A percentile compares a stretch with the other conserved stretches of the same genome.
Conservation (phyloP, 768 basidiomycete species). For the Pulveroboletus frians region DNA sequence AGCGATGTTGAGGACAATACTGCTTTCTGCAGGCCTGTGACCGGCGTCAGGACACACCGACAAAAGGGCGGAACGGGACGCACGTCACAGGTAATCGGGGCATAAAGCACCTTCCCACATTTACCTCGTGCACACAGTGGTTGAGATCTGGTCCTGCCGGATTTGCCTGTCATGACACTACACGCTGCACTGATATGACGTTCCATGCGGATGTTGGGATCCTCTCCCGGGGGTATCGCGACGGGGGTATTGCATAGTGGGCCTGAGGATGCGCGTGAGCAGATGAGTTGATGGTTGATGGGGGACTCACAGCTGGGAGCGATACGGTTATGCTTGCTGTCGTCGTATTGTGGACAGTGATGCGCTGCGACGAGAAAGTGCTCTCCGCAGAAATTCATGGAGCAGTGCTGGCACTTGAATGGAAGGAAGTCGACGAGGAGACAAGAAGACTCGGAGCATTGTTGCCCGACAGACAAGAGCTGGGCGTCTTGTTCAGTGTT, state of each 20-base stretch:
- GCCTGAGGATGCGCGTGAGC: constrained; percentile 36
- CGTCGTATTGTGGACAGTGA: constrained; percentile 65
- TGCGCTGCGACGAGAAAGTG: constrained; percentile 72
- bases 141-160: constrained; percentile 40
- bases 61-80: constrained; percentile 27
- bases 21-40: constrained; percentile 62
- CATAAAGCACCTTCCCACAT: constrained; percentile 71
- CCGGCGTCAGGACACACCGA: not conserved
- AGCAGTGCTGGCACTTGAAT: constrained; percentile 81
- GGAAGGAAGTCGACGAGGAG: constrained; percentile 78
- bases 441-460: constrained; percentile 66
- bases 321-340: constrained; percentile 63
- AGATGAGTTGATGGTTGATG: not conserved
- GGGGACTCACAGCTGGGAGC: constrained; percentile 63
- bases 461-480: constrained; percentile 62
- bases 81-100: constrained; percentile 71
- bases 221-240: constrained; percentile 68
- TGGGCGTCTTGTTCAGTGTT: constrained; percentile 40
- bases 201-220: constrained; percentile 81
- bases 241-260: constrained; percentile 76
- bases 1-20: constrained; percentile 77
- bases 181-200: constrained; percentile 64
- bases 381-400: constrained; percentile 64
- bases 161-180: constrained; percentile 61
- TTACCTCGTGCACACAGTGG: constrained; percentile 56